Percentiles rank a stretch among this genome's conserved stretches.
phyloP scores from a whole-genome alignment of 2,329 filamentous ascomycete genomes.

The Cladosporium sp. region DNA sequence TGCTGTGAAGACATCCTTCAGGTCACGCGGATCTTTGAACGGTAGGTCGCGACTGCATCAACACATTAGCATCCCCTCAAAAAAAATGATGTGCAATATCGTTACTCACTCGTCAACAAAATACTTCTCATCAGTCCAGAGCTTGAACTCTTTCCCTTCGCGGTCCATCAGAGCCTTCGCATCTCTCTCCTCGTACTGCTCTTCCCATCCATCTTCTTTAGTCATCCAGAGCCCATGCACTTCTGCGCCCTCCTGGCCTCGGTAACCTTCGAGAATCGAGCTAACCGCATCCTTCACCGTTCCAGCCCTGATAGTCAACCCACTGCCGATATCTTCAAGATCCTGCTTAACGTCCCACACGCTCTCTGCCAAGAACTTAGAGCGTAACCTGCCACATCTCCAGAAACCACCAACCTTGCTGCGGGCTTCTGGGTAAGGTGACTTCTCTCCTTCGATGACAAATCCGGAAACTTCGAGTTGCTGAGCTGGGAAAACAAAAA shows the following conservation, averaged over 20 bases:
- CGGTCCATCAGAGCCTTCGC: slow-evolving; percentile 56
- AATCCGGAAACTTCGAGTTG: slow-evolving; percentile 77
- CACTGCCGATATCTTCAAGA: slow-evolving; percentile 60
- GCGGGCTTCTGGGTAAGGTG: slow-evolving; percentile 68
- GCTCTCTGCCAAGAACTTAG: slow-evolving; percentile 70
- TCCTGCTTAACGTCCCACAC: slow-evolving; percentile 70
- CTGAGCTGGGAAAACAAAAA: slow-evolving; percentile 68
- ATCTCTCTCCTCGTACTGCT: slow-evolving; percentile 62
- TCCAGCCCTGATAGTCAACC: slow-evolving; percentile 65
- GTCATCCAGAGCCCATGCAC: slow-evolving; percentile 74
- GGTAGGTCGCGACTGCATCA: slow-evolving; percentile 63
- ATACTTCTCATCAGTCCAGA: slow-evolving; percentile 76
- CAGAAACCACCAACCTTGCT: slow-evolving; percentile 68
- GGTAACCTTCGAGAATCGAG: slow-evolving; percentile 54
- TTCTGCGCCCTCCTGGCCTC: slow-evolving; percentile 38
- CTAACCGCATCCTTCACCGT: slow-evolving; percentile 59
- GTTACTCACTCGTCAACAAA: slow-evolving; percentile 72
- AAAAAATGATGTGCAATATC: too few relatives aligned
- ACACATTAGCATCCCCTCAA: neutral
- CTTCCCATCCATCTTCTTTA: slow-evolving; percentile 67
- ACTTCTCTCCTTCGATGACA: slow-evolving; percentile 54
- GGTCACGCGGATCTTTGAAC: slow-evolving; percentile 56
- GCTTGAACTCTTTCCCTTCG: slow-evolving; percentile 59
- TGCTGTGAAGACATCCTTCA: slow-evolving; percentile 74
- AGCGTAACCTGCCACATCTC: slow-evolving; percentile 71